These are phyloP conservation scores for Akanthomyces muscarius DNA, from an alignment of 2,329 filamentous ascomycete species.

Conservation along the genomic window DNA sequence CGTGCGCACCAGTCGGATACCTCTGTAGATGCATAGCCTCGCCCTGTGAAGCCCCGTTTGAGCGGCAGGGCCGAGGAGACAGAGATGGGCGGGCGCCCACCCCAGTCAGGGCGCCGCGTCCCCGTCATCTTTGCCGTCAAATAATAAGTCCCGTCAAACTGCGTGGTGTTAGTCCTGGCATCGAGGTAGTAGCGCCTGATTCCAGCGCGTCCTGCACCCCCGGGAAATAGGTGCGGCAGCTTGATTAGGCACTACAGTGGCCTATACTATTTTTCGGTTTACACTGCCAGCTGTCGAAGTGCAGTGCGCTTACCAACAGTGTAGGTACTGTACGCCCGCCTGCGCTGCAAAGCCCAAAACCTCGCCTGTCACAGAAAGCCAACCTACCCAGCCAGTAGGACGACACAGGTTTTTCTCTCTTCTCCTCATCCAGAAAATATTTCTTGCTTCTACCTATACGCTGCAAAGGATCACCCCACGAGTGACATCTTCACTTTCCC, in stretches of 20 bases:
- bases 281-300: background rate
- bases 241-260: background rate
- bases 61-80: background rate
- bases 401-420: background rate
- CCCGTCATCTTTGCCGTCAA: constrained; percentile 3
- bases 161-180: background rate
- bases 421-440: background rate
- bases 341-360: background rate
- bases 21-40: constrained; percentile 6
- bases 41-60: background rate
- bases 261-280: background rate
- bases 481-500: background rate
- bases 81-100: constrained; percentile 3
- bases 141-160: background rate
- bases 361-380: constrained; percentile 1
- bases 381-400: background rate
- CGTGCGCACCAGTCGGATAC: background rate
- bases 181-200: background rate
- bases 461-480: background rate
- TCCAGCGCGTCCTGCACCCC: background rate
- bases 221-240: background rate
- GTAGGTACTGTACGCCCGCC: background rate
- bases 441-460: background rate
- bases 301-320: background rate
- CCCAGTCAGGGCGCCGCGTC: constrained; percentile 8